Evolutionary conservation across 306 rosid genomes (phyloP), one percentile per base, ranked within the genome.

Genomic region (Arachis hypogaea): DNA sequence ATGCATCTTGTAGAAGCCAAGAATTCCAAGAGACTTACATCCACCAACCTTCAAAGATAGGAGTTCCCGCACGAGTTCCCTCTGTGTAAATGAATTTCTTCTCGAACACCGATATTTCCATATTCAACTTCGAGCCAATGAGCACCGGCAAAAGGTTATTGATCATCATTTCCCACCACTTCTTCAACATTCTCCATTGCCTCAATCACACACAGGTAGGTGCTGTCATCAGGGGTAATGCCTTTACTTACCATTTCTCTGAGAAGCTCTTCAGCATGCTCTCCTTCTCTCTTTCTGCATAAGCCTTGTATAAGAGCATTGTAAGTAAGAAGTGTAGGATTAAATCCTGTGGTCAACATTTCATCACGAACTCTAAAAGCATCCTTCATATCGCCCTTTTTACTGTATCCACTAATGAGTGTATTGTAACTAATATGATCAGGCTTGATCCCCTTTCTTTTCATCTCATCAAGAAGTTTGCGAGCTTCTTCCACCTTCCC

Each of bases 401-500:
- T 88, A 72, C 98, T 88, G 52, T 90, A 88, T 69, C 98, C 98
- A 69, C 97, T 87, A 63, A 91, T 89, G 29, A 93, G 89, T 11
- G 93, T 87, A 69, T 89, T 93, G 79, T 86, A 93, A 81, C 98
- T 93, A 64, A 93, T 80, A 74, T 84, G 87, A 80, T 86, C 97
- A 22, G 97, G 97, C 67, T 88, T 88, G 64, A 93, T 88, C 74
- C 93, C 97, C 69, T 84, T 86, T 78, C 83, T 85, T 88, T 88
- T 93, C 96, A 93, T 93, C 84, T 86, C 89, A 11, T 80, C 76
- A 41, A 91, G 78, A 83, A 91, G 96, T 68, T 86, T 58, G 5
- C 87, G 84, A 66, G 98, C 97, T 80, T 90, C 97, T 74, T 93
- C 95, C 68, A 93, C 96, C 82, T 87, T 90, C 47, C 96, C 96